Evolutionary conservation across 257 asterid species (phyloP).

Genomic region (Solanum bulbocastanum): DNA sequence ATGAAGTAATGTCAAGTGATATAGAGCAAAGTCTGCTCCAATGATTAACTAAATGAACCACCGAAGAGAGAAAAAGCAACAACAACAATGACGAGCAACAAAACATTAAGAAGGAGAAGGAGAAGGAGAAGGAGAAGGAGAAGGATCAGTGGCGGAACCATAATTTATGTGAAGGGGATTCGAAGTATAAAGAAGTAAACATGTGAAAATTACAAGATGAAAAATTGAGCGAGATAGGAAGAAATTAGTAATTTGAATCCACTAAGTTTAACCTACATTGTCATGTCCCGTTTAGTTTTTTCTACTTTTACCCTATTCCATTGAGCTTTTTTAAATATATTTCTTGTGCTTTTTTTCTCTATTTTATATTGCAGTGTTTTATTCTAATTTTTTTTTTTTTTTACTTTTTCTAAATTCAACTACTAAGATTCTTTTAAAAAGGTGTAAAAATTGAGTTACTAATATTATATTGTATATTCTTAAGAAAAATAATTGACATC

Average conservation of each 20-base stretch:
- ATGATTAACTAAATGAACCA: not conserved
- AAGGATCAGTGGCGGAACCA: not conserved
- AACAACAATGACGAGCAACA: too few species aligned
- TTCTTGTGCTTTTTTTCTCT: not conserved
- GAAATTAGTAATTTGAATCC: not conserved
- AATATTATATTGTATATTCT: too few species aligned
- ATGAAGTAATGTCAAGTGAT: not conserved
- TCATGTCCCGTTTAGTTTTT: not conserved
- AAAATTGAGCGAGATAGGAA: not conserved
- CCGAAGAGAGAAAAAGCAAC: too few species aligned
- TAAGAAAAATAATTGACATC: too few species aligned
- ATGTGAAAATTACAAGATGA: not conserved
- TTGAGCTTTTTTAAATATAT: not conserved
- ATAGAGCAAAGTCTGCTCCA: not conserved
- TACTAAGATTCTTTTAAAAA: too few species aligned
- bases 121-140: too few species aligned
- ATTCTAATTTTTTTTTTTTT: too few species aligned
- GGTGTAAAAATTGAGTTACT: too few species aligned
- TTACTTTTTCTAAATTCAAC: too few species aligned
- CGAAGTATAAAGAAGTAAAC: not conserved
- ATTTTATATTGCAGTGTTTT: not conserved
- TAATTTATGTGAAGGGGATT: not conserved
- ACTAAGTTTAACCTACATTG: not conserved
- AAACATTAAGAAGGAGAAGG: too few species aligned
- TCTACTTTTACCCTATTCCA: not conserved